A percentile compares a stretch with the other conserved stretches of the same genome.
Conservation (phyloP, 1,284 basidiomycete genomes). For the Ceratobasidium sp. region DNA sequence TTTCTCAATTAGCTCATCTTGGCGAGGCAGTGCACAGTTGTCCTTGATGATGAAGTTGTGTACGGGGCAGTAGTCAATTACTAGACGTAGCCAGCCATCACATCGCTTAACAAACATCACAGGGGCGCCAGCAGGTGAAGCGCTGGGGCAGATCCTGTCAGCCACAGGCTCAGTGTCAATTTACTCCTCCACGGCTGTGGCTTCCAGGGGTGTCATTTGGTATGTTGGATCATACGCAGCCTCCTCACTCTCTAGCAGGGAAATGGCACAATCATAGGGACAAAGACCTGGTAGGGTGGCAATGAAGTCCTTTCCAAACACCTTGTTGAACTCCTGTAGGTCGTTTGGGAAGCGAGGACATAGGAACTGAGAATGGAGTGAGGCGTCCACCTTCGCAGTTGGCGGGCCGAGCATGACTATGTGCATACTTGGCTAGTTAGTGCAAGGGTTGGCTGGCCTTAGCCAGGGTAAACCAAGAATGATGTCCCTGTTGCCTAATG, state of each 20-base stretch:
- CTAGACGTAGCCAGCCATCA: constrained; percentile 46
- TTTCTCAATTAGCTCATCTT: constrained; percentile 48
- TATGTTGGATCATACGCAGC: neutral
- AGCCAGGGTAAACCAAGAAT: neutral
- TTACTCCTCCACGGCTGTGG: neutral
- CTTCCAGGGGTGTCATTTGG: neutral
- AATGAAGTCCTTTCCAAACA: neutral
- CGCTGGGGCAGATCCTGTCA: neutral
- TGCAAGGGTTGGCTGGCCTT: neutral
- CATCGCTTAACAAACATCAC: too few relatives aligned
- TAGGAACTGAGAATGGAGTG: too few relatives aligned
- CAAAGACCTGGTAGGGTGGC: neutral
- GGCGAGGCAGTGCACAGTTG: constrained; percentile 47
- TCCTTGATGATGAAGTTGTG: constrained; percentile 29
- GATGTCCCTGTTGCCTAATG: neutral
- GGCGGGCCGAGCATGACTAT: neutral
- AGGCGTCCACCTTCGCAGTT: neutral
- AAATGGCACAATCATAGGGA: neutral
- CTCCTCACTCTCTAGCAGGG: neutral
- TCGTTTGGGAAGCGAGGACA: neutral
- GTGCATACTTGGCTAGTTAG: neutral
- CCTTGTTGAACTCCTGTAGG: neutral
- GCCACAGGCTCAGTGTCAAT: neutral
- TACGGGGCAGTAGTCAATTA: constrained; percentile 42
- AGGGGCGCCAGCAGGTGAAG: neutral